A percentile compares a stretch with the other conserved stretches of the same genome.
Evolutionary conservation across 768 basidiomycete species (phyloP).

Genomic region (Boletus coccyginus): DNA sequence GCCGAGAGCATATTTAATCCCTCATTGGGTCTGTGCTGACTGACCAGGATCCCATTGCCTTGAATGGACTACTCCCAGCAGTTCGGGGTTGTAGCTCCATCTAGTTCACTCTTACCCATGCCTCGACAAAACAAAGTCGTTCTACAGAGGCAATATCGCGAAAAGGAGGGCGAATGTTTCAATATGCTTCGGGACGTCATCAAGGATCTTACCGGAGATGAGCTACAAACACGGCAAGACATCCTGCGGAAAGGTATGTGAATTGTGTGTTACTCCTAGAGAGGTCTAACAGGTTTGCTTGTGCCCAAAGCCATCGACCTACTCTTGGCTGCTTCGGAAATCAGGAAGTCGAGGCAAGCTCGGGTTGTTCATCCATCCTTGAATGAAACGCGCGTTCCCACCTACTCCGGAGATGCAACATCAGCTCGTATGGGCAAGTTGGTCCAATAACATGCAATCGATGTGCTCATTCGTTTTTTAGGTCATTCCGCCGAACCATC

Average conservation of each 20-base stretch:
- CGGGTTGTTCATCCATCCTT: too few species aligned
- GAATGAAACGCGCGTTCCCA: background rate
- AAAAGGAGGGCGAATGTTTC: conserved; percentile 22
- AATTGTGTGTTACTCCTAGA: background rate
- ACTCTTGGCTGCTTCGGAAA: background rate
- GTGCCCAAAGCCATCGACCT: conserved; percentile 8
- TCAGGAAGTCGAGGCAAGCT: background rate
- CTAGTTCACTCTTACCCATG: background rate
- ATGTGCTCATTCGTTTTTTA: conserved; percentile 5
- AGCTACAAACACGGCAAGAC: conserved; percentile 19
- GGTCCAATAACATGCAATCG: background rate
- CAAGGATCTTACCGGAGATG: conserved; percentile 15
- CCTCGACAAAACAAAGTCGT: conserved; percentile 13
- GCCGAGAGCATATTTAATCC: conserved; percentile 8
- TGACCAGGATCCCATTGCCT: background rate
- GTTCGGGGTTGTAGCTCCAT: background rate
- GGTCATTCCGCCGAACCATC: background rate
- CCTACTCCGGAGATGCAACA: background rate
- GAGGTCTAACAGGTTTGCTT: background rate
- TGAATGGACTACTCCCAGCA: background rate
- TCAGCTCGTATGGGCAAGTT: conserved; percentile 7
- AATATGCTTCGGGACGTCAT: conserved; percentile 18
- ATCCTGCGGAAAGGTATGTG: conserved; percentile 19
- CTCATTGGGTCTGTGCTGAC: background rate
- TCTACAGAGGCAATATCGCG: conserved; percentile 20